Evolutionary conservation across 192 early-diverging fungal genomes (phyloP).

Genomic region (Chytriomyces sp.): DNA sequence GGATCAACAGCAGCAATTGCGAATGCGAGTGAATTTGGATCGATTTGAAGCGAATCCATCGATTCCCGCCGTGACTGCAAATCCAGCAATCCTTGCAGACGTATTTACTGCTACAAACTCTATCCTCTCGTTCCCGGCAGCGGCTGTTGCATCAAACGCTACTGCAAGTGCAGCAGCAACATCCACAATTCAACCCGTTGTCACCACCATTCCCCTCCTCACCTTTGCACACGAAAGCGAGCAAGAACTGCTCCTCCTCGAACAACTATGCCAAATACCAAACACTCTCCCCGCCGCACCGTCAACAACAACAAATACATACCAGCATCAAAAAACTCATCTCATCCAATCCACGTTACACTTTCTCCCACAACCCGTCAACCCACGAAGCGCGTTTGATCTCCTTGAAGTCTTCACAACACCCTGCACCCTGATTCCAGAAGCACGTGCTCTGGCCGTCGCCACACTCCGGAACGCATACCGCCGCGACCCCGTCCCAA

Average conservation of each 20-base stretch:
- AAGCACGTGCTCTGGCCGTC: slow-evolving; percentile 24
- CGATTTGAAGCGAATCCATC: neutral
- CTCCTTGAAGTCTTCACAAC: slow-evolving; percentile 30
- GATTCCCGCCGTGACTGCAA: neutral
- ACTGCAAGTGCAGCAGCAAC: neutral
- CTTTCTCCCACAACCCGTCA: slow-evolving; percentile 14
- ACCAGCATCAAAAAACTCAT: neutral
- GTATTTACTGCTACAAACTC: neutral
- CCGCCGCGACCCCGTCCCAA: slow-evolving; percentile 33
- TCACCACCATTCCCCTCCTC: neutral
- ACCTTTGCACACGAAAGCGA: slow-evolving; percentile 7
- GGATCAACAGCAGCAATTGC: neutral
- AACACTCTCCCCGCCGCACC: neutral
- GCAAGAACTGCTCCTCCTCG: neutral
- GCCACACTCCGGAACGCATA: slow-evolving; percentile 32
- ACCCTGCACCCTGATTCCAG: slow-evolving; percentile 22
- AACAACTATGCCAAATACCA: slow-evolving; percentile 1
- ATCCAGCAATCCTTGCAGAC: neutral
- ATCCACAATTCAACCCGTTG: neutral
- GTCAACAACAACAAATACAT: neutral
- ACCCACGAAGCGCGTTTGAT: slow-evolving; percentile 31
- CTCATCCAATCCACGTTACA: slow-evolving; percentile 23
- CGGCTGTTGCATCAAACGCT: neutral
- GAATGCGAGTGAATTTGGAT: neutral
- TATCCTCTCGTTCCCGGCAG: neutral